Conservation (phyloP, 441 rosid genomes). For the Jatropha podagrica region DNA sequence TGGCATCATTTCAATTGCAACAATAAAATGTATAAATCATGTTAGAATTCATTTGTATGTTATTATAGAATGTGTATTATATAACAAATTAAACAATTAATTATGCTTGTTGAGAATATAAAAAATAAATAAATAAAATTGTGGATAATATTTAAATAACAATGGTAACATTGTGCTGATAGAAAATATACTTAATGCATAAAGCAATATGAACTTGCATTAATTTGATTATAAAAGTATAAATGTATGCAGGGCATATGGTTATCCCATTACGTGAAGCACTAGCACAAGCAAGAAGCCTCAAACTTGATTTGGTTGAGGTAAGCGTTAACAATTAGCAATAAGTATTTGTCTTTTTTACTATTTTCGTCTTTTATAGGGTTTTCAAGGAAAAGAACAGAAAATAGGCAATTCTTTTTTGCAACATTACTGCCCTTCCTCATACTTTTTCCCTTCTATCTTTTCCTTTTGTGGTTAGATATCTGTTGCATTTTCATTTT, state of each 20-base stretch:
- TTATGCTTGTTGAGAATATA: not conserved
- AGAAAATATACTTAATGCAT: not conserved
- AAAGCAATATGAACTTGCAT: not conserved
- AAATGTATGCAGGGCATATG: slow-evolving; percentile 40
- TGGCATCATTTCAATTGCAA: not conserved
- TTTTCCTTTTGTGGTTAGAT: not conserved
- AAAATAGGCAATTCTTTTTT: not conserved
- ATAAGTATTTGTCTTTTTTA: not conserved
- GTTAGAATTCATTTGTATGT: not conserved
- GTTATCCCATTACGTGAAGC: slow-evolving; percentile 48
- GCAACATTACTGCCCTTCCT: no score
- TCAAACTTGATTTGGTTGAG: slow-evolving; percentile 59
- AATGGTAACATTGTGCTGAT: not conserved
- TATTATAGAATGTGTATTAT: not conserved
- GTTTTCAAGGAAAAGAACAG: not conserved
- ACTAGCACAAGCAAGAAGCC: slow-evolving; percentile 39
- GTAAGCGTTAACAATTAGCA: slow-evolving; percentile 27
- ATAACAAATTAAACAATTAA: not conserved
- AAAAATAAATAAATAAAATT: not conserved
- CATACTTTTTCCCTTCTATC: not conserved
- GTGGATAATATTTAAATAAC: not conserved
- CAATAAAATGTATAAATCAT: not conserved
- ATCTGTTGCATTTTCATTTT: not conserved
- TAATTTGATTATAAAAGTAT: not conserved
- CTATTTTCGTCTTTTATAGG: not conserved